These are phyloP conservation scores for Xylariales sp. DNA, from an alignment of 2,329 filamentous ascomycete species.

Conservation along the genomic window DNA sequence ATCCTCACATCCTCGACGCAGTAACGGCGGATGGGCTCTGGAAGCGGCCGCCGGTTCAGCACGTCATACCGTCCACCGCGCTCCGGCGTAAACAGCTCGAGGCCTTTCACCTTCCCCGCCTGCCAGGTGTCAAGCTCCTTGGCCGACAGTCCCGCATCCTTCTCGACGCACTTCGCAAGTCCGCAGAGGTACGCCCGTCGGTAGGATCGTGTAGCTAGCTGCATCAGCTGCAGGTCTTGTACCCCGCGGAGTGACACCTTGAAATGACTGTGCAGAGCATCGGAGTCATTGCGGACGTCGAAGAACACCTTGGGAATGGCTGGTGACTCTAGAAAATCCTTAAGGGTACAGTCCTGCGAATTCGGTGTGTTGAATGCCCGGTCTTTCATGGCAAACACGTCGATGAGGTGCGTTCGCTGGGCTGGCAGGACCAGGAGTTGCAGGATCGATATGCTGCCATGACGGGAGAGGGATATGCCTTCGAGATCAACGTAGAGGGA, in stretches of 20 bases:
- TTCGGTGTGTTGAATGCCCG: constrained; percentile 30
- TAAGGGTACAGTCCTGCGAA: constrained; percentile 18
- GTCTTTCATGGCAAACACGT: constrained; percentile 33
- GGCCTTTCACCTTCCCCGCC: constrained; percentile 32
- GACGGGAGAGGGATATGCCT: constrained; percentile 36
- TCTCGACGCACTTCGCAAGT: constrained; percentile 31
- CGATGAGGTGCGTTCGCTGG: constrained; percentile 36
- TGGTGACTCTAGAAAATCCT: constrained; percentile 38
- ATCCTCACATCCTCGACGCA: constrained; percentile 41
- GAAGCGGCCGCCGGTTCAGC: constrained; percentile 42
- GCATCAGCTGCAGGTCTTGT: constrained; percentile 53
- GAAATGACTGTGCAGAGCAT: constrained; percentile 46
- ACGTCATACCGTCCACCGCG: constrained; percentile 40
- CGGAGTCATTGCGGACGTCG: constrained; percentile 54
- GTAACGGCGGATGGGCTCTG: constrained; percentile 34
- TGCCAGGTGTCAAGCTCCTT: constrained; percentile 19
- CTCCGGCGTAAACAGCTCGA: constrained; percentile 34
- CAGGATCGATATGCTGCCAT: constrained; percentile 42
- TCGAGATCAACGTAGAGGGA: constrained; percentile 46
- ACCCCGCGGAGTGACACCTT: constrained; percentile 38
- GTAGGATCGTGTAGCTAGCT: constrained; percentile 30
- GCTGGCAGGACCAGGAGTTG: constrained; percentile 29
- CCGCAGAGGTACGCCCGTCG: constrained; percentile 25
- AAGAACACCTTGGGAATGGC: constrained; percentile 49
- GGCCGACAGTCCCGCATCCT: constrained; percentile 11